Percentiles rank a stretch among this genome's conserved stretches.
phyloP scores from a whole-genome alignment of 1,284 basidiomycete genomes.

The Ceratobasidium sp. region DNA sequence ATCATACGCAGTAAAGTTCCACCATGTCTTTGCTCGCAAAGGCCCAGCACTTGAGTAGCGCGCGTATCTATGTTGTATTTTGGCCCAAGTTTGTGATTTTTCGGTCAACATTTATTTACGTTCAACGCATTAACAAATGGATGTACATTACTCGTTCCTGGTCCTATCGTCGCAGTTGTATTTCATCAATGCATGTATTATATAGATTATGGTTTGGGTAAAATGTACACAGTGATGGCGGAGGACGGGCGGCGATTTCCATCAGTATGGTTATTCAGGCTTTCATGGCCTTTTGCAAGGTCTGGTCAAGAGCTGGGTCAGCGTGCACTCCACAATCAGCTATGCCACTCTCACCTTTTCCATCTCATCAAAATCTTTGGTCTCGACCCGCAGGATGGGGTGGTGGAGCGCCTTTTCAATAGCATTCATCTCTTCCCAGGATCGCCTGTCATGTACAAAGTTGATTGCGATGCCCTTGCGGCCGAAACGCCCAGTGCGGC shows the following conservation, averaged over 20 bases:
- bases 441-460: constrained; percentile 87
- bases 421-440: constrained; percentile 82
- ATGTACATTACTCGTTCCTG: not conserved
- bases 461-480: constrained; percentile 96
- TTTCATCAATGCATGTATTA: constrained; percentile 39
- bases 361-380: constrained; percentile 85
- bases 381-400: constrained; percentile 80
- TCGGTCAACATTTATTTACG: not conserved
- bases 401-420: constrained; percentile 79
- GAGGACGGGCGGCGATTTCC: not conserved
- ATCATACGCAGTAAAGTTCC: constrained; percentile 15
- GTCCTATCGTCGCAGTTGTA: not conserved
- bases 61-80: not conserved
- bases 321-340: no score
- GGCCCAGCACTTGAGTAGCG: no score
- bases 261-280: not conserved
- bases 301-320: not conserved
- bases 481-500: constrained; percentile 93
- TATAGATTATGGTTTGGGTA: not conserved
- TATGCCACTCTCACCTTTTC: constrained; percentile 65
- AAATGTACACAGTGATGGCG: not conserved
- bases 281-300: constrained; percentile 39
- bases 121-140: no score
- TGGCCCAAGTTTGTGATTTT: not conserved
- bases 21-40: constrained; percentile 26